phyloP scores from a whole-genome alignment of 1,284 basidiomycete genomes.

The Irpex sp. region DNA sequence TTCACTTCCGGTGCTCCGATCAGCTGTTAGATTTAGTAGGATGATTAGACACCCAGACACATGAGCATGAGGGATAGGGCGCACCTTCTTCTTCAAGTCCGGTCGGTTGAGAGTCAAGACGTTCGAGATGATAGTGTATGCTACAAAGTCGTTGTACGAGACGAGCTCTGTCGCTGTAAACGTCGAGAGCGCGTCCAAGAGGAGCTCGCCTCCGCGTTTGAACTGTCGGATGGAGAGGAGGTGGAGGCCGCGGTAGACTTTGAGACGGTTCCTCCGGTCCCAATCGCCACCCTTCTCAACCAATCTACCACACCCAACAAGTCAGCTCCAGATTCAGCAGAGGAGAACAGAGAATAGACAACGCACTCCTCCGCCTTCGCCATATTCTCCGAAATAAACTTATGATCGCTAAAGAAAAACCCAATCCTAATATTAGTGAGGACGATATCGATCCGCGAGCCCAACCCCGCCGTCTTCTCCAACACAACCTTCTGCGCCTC shows the following conservation, averaged over 20 bases:
- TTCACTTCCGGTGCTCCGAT: slow-evolving; percentile 70
- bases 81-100: slow-evolving; percentile 92
- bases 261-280: slow-evolving; percentile 95
- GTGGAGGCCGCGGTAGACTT: slow-evolving; percentile 92
- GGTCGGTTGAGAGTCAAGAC: slow-evolving; percentile 78
- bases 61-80: too few species aligned
- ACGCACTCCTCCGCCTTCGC: slow-evolving; percentile 80
- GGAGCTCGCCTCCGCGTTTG: slow-evolving; percentile 66
- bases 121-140: slow-evolving; percentile 80
- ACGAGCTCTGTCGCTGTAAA: slow-evolving; percentile 93
- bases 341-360: neutral
- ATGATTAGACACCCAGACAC: too few species aligned
- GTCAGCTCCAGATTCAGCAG: neutral
- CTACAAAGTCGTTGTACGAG: slow-evolving; percentile 90
- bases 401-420: slow-evolving; percentile 86
- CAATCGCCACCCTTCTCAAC: slow-evolving; percentile 98
- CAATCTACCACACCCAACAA: slow-evolving; percentile 45
- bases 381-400: slow-evolving; percentile 73
- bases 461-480: slow-evolving; percentile 91
- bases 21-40: too few species aligned
- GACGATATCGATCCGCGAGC: slow-evolving; percentile 91
- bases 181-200: slow-evolving; percentile 89
- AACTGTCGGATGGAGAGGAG: slow-evolving; percentile 84
- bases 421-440: slow-evolving; percentile 89
- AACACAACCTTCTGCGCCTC: slow-evolving; percentile 83